phyloP scores from a whole-genome alignment of 768 basidiomycete genomes.

The Naganishia friedmannii region DNA sequence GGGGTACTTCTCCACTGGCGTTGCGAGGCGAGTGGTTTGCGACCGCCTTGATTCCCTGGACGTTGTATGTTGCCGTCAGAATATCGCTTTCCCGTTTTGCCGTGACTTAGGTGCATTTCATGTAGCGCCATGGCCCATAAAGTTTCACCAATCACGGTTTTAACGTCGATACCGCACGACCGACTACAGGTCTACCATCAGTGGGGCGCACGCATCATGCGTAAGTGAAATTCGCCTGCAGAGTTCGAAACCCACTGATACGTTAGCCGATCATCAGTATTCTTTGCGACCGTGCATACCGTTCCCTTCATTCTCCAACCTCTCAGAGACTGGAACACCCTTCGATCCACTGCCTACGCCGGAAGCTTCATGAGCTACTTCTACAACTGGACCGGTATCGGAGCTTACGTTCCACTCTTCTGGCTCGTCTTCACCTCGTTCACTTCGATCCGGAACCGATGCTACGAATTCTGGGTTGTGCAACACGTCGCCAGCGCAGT shows the following conservation, averaged over 20 bases:
- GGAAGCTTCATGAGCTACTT: slow-evolving; percentile 17
- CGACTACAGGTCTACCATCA: slow-evolving; percentile 24
- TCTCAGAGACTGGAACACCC: neutral
- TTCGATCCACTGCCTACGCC: slow-evolving; percentile 14
- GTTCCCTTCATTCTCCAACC: slow-evolving; percentile 18
- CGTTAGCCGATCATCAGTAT: neutral
- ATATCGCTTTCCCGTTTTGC: too few relatives aligned
- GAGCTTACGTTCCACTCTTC: slow-evolving; percentile 10
- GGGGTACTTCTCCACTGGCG: slow-evolving; percentile 21
- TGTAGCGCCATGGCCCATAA: slow-evolving; percentile 14
- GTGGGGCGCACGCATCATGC: slow-evolving; percentile 23
- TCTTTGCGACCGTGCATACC: slow-evolving; percentile 26
- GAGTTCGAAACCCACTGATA: neutral
- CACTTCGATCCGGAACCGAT: slow-evolving; percentile 18
- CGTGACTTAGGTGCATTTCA: neutral
- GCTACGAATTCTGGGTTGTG: slow-evolving; percentile 27
- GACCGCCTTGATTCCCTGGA: slow-evolving; percentile 26
- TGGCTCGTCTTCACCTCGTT: slow-evolving; percentile 28
- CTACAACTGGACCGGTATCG: slow-evolving; percentile 30
- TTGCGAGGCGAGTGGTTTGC: slow-evolving; percentile 23
- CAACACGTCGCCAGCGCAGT: slow-evolving; percentile 27
- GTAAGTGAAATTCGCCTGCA: neutral
- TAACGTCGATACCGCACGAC: slow-evolving; percentile 21
- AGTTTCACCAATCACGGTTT: slow-evolving; percentile 21
- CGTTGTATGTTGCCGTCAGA: slow-evolving; percentile 2